Conservation (phyloP, 768 basidiomycete genomes). For the Wakefieldia striispora region DNA sequence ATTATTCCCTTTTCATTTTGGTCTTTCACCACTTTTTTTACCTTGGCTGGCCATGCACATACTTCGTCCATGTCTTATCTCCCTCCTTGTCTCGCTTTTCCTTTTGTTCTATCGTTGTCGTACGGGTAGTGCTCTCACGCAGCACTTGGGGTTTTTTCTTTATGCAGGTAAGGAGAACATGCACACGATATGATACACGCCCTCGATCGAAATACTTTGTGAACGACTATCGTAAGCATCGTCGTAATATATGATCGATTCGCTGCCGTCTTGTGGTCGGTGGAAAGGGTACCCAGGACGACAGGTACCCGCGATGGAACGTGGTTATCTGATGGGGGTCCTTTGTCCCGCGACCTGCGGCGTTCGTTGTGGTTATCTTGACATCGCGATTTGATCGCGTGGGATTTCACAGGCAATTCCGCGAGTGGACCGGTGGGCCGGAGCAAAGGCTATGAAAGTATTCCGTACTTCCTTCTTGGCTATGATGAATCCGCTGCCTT, state of each 20-base stretch:
- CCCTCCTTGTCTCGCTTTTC: neutral
- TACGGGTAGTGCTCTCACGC: conserved; percentile 9
- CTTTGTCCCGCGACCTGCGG: no score
- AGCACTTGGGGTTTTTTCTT: conserved; percentile 20
- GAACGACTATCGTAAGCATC: conserved; percentile 24
- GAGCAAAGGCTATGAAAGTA: no score
- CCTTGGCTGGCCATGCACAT: conserved; percentile 29
- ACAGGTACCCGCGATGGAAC: no score
- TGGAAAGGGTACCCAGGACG: no score
- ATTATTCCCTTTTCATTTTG: conserved; percentile 25
- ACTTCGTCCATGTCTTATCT: conserved; percentile 14
- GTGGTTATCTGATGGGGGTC: no score
- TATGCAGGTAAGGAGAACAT: conserved; percentile 29
- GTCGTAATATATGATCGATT: conserved; percentile 27
- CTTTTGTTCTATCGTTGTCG: conserved; percentile 17
- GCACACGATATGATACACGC: conserved; percentile 22
- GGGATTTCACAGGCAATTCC: no score
- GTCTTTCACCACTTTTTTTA: conserved; percentile 20
- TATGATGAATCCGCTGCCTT: no score
- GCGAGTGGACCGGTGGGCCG: no score
- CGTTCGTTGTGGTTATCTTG: no score
- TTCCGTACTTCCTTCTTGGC: no score
- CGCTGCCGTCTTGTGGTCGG: neutral
- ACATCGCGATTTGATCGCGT: no score
- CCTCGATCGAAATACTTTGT: conserved; percentile 24